These are phyloP conservation scores for Acrocalymma vagum DNA, from an alignment of 2,329 filamentous ascomycete species.

Conservation along the genomic window DNA sequence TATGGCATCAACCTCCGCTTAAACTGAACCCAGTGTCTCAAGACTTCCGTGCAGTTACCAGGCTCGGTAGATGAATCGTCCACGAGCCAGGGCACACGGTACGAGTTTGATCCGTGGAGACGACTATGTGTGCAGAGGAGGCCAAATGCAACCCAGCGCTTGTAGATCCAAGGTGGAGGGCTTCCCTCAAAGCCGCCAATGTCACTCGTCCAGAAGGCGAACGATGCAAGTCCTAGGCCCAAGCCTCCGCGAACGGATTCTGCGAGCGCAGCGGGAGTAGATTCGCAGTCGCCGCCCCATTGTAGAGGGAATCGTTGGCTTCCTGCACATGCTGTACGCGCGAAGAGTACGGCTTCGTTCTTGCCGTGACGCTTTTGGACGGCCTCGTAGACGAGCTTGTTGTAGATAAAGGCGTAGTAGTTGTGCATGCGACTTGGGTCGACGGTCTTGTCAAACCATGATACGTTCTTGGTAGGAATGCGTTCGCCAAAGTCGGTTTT, in stretches of 20 bases:
- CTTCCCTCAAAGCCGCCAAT: conserved; percentile 77
- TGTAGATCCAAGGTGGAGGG: conserved; percentile 74
- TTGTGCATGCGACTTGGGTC: conserved; percentile 78
- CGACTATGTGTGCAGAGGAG: conserved; percentile 75
- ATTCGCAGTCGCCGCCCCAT: conserved; percentile 81
- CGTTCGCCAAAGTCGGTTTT: conserved; percentile 82
- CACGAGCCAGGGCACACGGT: conserved; percentile 79
- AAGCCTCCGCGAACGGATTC: conserved; percentile 74
- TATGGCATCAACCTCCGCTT: conserved; percentile 69
- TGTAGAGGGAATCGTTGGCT: conserved; percentile 70
- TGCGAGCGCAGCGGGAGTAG: conserved; percentile 75
- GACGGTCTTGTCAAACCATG: conserved; percentile 68
- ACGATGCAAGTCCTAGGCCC: conserved; percentile 69
- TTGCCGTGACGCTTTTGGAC: conserved; percentile 63
- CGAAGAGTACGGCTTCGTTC: conserved; percentile 70
- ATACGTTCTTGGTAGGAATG: conserved; percentile 71
- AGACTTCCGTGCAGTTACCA: conserved; percentile 60
- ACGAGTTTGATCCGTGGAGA: conserved; percentile 74
- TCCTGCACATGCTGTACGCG: conserved; percentile 72
- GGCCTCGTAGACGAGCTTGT: conserved; percentile 73
- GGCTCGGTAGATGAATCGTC: conserved; percentile 66
- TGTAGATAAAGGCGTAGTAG: conserved; percentile 78
- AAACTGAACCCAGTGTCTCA: conserved; percentile 61
- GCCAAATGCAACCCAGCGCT: conserved; percentile 81
- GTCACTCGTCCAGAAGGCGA: conserved; percentile 74